A percentile compares a stretch with the other conserved stretches of the same genome.
phyloP scores from a whole-genome alignment of 106 monocot genomes.

The Cymbidium sinense region DNA sequence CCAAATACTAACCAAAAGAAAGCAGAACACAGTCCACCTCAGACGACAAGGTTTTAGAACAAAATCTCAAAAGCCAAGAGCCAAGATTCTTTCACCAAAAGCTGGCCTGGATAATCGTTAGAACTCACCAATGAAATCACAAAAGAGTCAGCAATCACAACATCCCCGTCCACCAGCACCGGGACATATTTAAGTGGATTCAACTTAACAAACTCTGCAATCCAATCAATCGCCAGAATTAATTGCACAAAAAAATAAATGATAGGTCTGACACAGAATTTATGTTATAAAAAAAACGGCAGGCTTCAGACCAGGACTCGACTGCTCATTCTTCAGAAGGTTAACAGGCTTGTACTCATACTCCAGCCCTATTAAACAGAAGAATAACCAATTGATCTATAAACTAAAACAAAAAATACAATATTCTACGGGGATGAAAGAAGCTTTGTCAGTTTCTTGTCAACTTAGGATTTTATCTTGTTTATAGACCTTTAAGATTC shows the following conservation, averaged over 20 bases:
- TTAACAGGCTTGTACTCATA: constrained; percentile 83
- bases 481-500: constrained; percentile 60
- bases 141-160: constrained; percentile 36
- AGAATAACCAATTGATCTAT: not conserved
- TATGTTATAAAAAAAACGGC: not conserved
- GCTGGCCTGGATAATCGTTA: not conserved
- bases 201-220: constrained; percentile 37
- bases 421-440: not conserved
- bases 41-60: not conserved
- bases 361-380: constrained; percentile 41
- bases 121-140: constrained; percentile 32
- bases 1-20: constrained; percentile 32
- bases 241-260: not conserved
- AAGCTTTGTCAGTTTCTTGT: not conserved
- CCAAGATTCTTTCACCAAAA: not conserved
- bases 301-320: constrained; percentile 35
- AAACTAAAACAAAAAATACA: not conserved
- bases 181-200: constrained; percentile 47
- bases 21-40: not conserved
- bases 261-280: too few species aligned
- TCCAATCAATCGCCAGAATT: not conserved
- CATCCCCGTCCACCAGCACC: constrained; percentile 35
- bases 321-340: constrained; percentile 63
- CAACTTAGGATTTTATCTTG: not conserved
- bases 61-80: not conserved